These are phyloP conservation scores for Saccharomycopsis sp. DNA, from an alignment of 805 yeast genomes.

Conservation along the genomic window DNA sequence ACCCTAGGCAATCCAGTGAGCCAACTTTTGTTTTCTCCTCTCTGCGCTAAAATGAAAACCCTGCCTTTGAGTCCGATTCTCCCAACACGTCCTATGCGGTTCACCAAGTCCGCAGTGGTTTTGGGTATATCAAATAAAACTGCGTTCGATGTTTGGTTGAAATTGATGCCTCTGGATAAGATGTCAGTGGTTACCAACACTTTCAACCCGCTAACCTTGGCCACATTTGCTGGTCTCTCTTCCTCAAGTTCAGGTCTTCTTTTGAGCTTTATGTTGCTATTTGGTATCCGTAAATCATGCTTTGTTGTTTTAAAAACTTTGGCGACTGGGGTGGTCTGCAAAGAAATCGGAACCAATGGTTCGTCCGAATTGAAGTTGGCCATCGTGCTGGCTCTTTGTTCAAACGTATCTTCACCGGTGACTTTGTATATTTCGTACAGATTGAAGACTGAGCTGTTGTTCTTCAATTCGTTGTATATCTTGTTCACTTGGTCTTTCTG, in stretches of 20 bases:
- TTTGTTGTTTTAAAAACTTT: not conserved
- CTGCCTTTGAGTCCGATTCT: slow-evolving; percentile 85
- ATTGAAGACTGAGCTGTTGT: slow-evolving; percentile 25
- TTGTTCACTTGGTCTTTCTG: slow-evolving; percentile 53
- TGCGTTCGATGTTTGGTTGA: slow-evolving; percentile 72
- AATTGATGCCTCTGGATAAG: slow-evolving; percentile 83
- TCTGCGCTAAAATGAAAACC: slow-evolving; percentile 70
- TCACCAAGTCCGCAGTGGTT: slow-evolving; percentile 77
- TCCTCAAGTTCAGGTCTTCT: slow-evolving; percentile 23
- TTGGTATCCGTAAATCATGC: slow-evolving; percentile 2
- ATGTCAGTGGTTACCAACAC: slow-evolving; percentile 84
- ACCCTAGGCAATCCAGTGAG: slow-evolving; percentile 71
- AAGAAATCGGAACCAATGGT: too few species aligned
- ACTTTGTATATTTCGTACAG: slow-evolving; percentile 56
- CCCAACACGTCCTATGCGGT: slow-evolving; percentile 91
- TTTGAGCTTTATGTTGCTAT: slow-evolving; percentile 12
- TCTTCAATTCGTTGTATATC: slow-evolving; percentile 44
- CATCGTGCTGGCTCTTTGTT: slow-evolving; percentile 40
- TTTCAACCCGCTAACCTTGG: slow-evolving; percentile 34
- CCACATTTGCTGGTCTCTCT: not conserved
- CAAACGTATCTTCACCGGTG: slow-evolving; percentile 54
- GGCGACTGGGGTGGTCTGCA: not conserved
- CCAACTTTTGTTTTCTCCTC: slow-evolving; percentile 63
- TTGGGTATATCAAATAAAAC: slow-evolving; percentile 79
- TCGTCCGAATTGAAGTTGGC: slow-evolving; percentile 11